Conservation (phyloP, 257 asterid genomes). For the Scutellaria galericulata region DNA sequence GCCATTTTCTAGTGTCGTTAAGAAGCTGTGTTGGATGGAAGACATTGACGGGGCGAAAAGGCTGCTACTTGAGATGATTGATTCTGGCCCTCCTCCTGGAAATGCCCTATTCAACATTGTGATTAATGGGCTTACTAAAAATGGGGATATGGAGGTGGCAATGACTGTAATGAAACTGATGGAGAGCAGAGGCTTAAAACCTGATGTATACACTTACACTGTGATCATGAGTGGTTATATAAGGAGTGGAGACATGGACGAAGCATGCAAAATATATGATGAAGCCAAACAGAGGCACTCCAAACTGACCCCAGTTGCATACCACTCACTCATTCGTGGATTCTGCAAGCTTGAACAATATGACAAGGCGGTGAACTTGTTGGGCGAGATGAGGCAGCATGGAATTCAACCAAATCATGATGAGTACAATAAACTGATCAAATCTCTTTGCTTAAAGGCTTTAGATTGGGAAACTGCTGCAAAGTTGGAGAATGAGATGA, state of each 20-base stretch:
- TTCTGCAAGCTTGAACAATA: constrained; percentile 81
- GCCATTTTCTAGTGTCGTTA: constrained; percentile 65
- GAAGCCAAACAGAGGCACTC: constrained; percentile 75
- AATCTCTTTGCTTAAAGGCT: constrained; percentile 82
- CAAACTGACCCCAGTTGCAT: constrained; percentile 64
- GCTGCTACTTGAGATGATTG: constrained; percentile 70
- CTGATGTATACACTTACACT: constrained; percentile 76
- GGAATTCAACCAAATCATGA: constrained; percentile 69
- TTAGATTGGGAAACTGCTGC: constrained; percentile 84
- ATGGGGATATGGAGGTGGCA: constrained; percentile 70
- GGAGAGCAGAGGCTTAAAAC: constrained; percentile 82
- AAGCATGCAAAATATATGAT: constrained; percentile 66
- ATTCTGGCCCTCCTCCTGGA: constrained; percentile 85
- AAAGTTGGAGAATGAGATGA: constrained; percentile 72
- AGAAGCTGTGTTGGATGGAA: constrained; percentile 72
- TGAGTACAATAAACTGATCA: constrained; percentile 81
- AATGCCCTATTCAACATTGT: constrained; percentile 63
- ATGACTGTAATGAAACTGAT: constrained; percentile 49
- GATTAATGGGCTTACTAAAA: constrained; percentile 68
- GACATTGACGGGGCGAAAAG: constrained; percentile 66
- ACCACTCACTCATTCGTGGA: constrained; percentile 75
- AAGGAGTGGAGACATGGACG: constrained; percentile 67
- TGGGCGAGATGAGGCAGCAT: constrained; percentile 70
- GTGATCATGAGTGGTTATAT: constrained; percentile 76
- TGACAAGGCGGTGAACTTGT: constrained; percentile 66